A percentile compares a stretch with the other conserved stretches of the same genome.
phyloP scores from a whole-genome alignment of 208 protist species.

The Crithidia sp. region DNA sequence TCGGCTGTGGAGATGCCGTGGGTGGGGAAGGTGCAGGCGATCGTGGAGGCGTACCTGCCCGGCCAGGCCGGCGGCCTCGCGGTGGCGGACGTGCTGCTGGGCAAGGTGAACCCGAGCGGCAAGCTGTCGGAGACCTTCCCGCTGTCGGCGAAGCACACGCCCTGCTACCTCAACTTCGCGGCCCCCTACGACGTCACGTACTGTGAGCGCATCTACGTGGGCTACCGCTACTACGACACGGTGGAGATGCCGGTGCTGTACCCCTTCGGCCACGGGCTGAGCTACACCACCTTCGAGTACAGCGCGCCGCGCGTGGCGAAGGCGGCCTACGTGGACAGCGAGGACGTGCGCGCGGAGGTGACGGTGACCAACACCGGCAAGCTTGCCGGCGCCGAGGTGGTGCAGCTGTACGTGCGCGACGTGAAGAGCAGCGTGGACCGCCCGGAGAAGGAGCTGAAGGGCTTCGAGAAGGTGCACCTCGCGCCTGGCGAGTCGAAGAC shows the following conservation, averaged over 20 bases:
- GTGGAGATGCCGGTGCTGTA: neutral
- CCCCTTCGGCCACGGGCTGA: constrained; percentile 13
- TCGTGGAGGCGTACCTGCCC: constrained; percentile 15
- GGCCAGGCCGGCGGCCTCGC: constrained; percentile 1
- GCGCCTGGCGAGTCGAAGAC: constrained; percentile 6
- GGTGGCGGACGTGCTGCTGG: constrained; percentile 14
- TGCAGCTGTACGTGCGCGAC: constrained; percentile 16
- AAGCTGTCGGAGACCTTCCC: constrained; percentile 12
- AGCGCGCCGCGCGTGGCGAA: constrained; percentile 9
- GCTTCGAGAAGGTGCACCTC: constrained; percentile 14
- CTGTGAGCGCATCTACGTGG: constrained; percentile 6
- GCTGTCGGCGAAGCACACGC: neutral
- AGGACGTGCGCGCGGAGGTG: constrained; percentile 8
- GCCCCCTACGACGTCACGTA: constrained; percentile 2
- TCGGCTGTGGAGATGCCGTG: constrained; percentile 14
- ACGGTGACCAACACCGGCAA: constrained; percentile 13
- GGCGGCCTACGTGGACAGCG: constrained; percentile 9
- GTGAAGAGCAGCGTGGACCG: constrained; percentile 11
- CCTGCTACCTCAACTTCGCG: neutral
- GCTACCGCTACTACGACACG: constrained; percentile 13
- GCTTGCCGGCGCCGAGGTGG: constrained; percentile 7
- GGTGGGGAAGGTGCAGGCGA: constrained; percentile 7
- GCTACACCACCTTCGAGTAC: constrained; percentile 17
- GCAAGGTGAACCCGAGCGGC: constrained; percentile 16
- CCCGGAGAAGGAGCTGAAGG: constrained; percentile 13